phyloP scores from a whole-genome alignment of 2,329 filamentous ascomycete species.

The Sordariomycetes sp. region DNA sequence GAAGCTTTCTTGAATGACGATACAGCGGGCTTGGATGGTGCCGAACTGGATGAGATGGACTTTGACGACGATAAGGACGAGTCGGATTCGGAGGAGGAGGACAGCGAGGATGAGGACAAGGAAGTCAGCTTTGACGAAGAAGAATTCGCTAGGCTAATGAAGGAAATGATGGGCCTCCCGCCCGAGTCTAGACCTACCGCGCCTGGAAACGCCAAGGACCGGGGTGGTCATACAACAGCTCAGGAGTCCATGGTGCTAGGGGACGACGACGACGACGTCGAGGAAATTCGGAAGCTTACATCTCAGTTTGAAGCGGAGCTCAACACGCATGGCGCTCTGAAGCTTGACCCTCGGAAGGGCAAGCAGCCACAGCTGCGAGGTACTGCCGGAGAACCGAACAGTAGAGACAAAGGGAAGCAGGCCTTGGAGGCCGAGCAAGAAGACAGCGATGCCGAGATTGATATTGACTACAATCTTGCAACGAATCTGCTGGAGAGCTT shows the following conservation, averaged over 20 bases:
- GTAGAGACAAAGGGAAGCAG: constrained; percentile 2
- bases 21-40: constrained; percentile 69
- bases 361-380: constrained; percentile 19
- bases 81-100: constrained; percentile 43
- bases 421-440: constrained; percentile 35
- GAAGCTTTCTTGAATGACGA: constrained; percentile 87
- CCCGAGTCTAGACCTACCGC: constrained; percentile 8
- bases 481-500: constrained; percentile 90
- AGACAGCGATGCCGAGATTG: constrained; percentile 49
- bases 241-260: not conserved
- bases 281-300: constrained; percentile 56
- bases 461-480: constrained; percentile 79
- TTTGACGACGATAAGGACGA: constrained; percentile 43
- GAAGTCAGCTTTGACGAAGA: constrained; percentile 76
- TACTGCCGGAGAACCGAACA: constrained; percentile 6
- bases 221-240: not conserved
- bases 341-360: constrained; percentile 31
- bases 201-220: constrained; percentile 2
- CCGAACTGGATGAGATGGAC: constrained; percentile 64
- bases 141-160: constrained; percentile 81
- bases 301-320: constrained; percentile 66
- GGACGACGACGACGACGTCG: constrained; percentile 33
- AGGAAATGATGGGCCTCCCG: constrained; percentile 74
- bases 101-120: constrained; percentile 60
- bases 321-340: constrained; percentile 56